Conservation (phyloP, 2,329 filamentous ascomycete genomes). For the Colletotrichum viniferum region DNA sequence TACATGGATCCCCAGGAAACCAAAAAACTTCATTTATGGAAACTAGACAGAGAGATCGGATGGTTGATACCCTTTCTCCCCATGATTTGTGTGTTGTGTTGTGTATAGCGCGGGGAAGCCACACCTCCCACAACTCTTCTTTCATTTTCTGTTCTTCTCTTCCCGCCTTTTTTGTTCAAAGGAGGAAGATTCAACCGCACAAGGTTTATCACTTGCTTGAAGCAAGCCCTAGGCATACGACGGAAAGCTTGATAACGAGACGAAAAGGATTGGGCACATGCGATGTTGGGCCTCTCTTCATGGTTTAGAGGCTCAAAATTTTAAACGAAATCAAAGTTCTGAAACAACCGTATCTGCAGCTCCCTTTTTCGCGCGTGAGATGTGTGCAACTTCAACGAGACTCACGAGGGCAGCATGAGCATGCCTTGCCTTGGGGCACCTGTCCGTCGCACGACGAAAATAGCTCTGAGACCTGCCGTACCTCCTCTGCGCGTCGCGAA, state of each 20-base stretch:
- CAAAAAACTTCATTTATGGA: background rate
- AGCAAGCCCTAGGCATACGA: background rate
- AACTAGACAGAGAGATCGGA: constrained; percentile 16
- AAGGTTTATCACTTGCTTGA: background rate
- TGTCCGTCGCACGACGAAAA: background rate
- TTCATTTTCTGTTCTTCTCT: background rate
- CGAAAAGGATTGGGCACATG: background rate
- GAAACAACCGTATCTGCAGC: background rate
- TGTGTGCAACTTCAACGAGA: background rate
- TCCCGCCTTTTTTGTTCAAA: background rate
- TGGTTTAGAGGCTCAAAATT: background rate
- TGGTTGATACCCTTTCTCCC: constrained; percentile 12
- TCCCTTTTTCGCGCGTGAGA: background rate
- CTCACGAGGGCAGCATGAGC: background rate
- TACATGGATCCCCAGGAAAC: background rate
- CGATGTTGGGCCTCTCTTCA: background rate
- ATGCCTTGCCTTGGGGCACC: background rate
- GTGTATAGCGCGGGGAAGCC: background rate
- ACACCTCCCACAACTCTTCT: background rate
- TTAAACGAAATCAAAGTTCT: background rate
- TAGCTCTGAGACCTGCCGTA: background rate
- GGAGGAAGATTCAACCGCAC: background rate
- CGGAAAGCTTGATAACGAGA: background rate
- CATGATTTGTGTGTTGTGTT: constrained; percentile 2
- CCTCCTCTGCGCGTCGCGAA: background rate